phyloP scores from a whole-genome alignment of 2,329 filamentous ascomycete genomes.

The Colletotrichum chrysophilum region DNA sequence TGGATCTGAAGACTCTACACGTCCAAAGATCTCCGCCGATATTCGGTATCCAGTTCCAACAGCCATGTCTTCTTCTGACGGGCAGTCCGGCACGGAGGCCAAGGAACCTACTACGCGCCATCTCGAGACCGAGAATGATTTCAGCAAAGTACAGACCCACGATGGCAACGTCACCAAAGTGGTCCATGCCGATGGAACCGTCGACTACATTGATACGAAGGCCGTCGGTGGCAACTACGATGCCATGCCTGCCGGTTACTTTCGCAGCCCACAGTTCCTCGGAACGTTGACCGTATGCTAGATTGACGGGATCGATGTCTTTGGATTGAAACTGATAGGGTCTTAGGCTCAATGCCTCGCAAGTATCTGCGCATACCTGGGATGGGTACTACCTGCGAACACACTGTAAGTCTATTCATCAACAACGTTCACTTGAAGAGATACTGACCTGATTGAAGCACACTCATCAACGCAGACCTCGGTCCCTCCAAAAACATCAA shows the following conservation, averaged over 20 bases:
- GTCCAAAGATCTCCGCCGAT: neutral
- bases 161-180: slow-evolving; percentile 33
- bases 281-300: slow-evolving; percentile 40
- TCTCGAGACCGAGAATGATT: slow-evolving; percentile 34
- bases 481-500: slow-evolving; percentile 34
- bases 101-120: neutral
- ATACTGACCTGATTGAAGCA: slow-evolving; percentile 14
- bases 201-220: slow-evolving; percentile 45
- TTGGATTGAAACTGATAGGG: neutral
- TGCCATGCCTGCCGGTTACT: slow-evolving; percentile 46
- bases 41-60: neutral
- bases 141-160: slow-evolving; percentile 29
- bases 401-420: slow-evolving; percentile 29
- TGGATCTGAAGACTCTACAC: neutral
- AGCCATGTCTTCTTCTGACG: neutral
- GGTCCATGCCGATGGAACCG: slow-evolving; percentile 42
- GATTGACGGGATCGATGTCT: no score
- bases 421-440: neutral
- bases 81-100: neutral
- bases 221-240: slow-evolving; percentile 46
- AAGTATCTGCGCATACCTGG: slow-evolving; percentile 37
- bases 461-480: slow-evolving; percentile 36
- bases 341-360: slow-evolving; percentile 34
- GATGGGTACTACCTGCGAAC: slow-evolving; percentile 40
- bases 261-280: slow-evolving; percentile 42